Conservation (phyloP, 495 filamentous ascomycete genomes). For the Xylaria scruposa region DNA sequence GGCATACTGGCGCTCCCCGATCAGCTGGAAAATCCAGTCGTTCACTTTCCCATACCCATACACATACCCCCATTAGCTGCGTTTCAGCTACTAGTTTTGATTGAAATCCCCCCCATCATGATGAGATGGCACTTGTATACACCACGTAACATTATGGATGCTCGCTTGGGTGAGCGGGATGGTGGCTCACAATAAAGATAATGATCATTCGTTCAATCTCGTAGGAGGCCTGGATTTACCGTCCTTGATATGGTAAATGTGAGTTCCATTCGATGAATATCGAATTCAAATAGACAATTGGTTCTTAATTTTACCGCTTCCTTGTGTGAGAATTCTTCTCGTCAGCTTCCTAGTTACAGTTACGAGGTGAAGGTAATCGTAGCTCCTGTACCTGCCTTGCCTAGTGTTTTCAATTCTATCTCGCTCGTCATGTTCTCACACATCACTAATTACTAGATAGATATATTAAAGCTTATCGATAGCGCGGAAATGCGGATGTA, state of each 20-base stretch:
- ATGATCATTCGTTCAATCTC: constrained; percentile 23
- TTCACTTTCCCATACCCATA: constrained; percentile 34
- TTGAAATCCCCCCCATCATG: constrained; percentile 32
- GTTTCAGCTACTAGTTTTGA: constrained; percentile 27
- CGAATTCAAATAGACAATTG: background rate
- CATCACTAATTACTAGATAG: background rate
- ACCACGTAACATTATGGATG: constrained; percentile 25
- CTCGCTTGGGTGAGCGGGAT: constrained; percentile 27
- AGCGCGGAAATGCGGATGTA: background rate
- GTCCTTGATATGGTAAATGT: background rate
- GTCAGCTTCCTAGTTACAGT: background rate
- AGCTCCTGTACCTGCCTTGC: background rate
- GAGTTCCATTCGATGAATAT: background rate
- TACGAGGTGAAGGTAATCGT: background rate
- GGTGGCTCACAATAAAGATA: constrained; percentile 37
- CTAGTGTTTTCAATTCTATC: background rate
- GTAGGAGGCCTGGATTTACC: background rate
- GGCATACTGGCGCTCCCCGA: constrained; percentile 24
- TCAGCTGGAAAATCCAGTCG: constrained; percentile 28
- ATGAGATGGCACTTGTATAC: constrained; percentile 41
- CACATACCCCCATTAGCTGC: constrained; percentile 38
- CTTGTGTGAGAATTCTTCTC: background rate
- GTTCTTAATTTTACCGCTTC: no score
- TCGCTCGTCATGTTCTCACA: background rate
- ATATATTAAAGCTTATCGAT: background rate